Conservation (phyloP, 2,329 filamentous ascomycete species). For the Clarireedia hainanense region DNA sequence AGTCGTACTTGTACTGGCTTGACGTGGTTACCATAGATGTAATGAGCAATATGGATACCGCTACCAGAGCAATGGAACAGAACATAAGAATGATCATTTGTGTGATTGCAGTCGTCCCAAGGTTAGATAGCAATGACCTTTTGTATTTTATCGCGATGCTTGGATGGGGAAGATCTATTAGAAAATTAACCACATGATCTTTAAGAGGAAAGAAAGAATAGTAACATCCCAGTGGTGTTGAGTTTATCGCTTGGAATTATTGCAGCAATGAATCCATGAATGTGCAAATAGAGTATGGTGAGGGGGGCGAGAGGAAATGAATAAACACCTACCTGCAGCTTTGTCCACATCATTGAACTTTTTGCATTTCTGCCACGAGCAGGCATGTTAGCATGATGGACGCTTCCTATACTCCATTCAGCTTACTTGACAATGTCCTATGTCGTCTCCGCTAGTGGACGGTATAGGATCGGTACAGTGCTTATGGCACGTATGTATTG, state of each 20-base stretch:
- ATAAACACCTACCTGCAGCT: slow-evolving; percentile 7
- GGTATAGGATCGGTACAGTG: slow-evolving; percentile 17
- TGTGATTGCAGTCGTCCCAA: slow-evolving; percentile 15
- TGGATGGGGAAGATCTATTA: slow-evolving; percentile 16
- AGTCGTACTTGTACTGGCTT: neutral
- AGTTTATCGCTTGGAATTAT: too few species aligned
- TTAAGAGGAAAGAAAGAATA: neutral
- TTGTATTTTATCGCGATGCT: slow-evolving; percentile 21
- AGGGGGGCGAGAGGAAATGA: neutral
- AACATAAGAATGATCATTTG: slow-evolving; percentile 19
- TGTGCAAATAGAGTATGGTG: neutral
- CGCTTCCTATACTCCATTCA: neutral
- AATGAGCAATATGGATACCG: slow-evolving; percentile 11
- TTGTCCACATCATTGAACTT: slow-evolving; percentile 18
- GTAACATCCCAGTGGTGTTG: too few species aligned
- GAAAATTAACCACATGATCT: too few species aligned
- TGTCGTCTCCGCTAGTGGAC: slow-evolving; percentile 14
- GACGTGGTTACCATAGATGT: slow-evolving; percentile 1
- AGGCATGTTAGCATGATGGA: neutral
- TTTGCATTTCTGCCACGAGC: slow-evolving; percentile 12
- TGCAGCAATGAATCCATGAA: too few species aligned
- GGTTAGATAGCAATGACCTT: slow-evolving; percentile 16
- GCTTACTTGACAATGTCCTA: slow-evolving; percentile 16
- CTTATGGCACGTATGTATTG: slow-evolving; percentile 17
- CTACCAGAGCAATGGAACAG: slow-evolving; percentile 12